Conservation (phyloP, 2,329 filamentous ascomycete genomes). For the Penicillium sp. region DNA sequence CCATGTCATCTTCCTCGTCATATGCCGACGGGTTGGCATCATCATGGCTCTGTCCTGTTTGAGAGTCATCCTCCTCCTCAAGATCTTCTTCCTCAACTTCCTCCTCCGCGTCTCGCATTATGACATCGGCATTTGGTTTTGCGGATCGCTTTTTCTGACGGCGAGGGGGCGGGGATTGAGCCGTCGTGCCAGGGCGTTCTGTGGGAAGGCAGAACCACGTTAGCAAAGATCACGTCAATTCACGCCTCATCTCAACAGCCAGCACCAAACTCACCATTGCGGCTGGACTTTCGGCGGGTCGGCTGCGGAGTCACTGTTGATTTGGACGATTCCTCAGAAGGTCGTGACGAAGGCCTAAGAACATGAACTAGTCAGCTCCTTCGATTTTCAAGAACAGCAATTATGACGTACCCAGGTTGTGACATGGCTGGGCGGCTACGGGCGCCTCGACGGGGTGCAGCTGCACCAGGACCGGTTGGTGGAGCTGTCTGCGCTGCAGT, state of each 20-base stretch:
- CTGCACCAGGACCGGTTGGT: slow-evolving; percentile 41
- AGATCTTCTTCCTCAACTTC: slow-evolving; percentile 37
- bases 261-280: slow-evolving; percentile 61
- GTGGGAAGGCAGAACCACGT: slow-evolving; percentile 14
- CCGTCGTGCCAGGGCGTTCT: slow-evolving; percentile 37
- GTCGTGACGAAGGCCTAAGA: slow-evolving; percentile 62
- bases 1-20: slow-evolving; percentile 61
- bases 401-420: slow-evolving; percentile 40
- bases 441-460: slow-evolving; percentile 45
- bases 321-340: slow-evolving; percentile 63
- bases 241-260: not conserved
- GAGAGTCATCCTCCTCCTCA: slow-evolving; percentile 44
- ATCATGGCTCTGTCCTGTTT: slow-evolving; percentile 66
- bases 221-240: not conserved
- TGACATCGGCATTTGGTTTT: slow-evolving; percentile 64
- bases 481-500: slow-evolving; percentile 52
- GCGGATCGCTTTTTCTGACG: slow-evolving; percentile 56
- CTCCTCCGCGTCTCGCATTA: slow-evolving; percentile 71
- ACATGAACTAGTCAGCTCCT: slow-evolving; percentile 12
- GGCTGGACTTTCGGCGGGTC: slow-evolving; percentile 71
- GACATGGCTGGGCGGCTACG: slow-evolving; percentile 43
- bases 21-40: slow-evolving; percentile 55
- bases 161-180: slow-evolving; percentile 39
- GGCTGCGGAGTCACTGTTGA: slow-evolving; percentile 58
- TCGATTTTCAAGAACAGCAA: slow-evolving; percentile 14